Percentiles rank a stretch among this genome's conserved stretches.
phyloP scores from a whole-genome alignment of 441 rosid species.

The Isatis lusitanica region DNA sequence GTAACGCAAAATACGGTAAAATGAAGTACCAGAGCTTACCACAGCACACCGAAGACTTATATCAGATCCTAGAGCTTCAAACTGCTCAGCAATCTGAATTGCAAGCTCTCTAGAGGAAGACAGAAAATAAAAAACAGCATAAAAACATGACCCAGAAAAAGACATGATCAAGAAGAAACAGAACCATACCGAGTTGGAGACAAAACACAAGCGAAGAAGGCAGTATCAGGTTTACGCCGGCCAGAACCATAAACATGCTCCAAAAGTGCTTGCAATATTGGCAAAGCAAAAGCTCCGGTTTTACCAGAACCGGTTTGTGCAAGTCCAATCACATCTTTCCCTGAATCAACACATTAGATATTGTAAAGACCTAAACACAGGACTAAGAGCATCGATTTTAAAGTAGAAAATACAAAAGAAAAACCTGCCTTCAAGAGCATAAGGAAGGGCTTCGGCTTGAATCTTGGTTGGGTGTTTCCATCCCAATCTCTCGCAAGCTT shows the following conservation, averaged over 20 bases:
- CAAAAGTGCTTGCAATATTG: slow-evolving; percentile 79
- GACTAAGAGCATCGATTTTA: background rate
- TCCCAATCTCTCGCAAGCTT: slow-evolving; percentile 75
- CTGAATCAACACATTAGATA: slow-evolving; percentile 37
- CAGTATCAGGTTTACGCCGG: slow-evolving; percentile 57
- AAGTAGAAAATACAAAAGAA: background rate
- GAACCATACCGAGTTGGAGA: slow-evolving; percentile 78
- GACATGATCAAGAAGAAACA: background rate
- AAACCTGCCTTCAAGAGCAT: slow-evolving; percentile 68
- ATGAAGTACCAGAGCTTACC: slow-evolving; percentile 47
- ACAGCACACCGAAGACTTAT: slow-evolving; percentile 78
- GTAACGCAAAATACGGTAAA: too few relatives aligned
- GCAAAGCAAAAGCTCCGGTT: slow-evolving; percentile 95
- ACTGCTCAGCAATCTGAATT: slow-evolving; percentile 93
- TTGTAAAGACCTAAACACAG: background rate
- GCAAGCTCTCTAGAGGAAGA: slow-evolving; percentile 75
- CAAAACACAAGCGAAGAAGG: slow-evolving; percentile 86
- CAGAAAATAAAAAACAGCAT: background rate
- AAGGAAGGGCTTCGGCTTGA: slow-evolving; percentile 84
- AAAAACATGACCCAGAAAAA: background rate
- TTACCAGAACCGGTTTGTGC: slow-evolving; percentile 98
- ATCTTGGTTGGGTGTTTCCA: slow-evolving; percentile 81
- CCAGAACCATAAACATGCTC: slow-evolving; percentile 52
- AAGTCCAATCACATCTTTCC: slow-evolving; percentile 91
- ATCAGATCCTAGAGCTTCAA: slow-evolving; percentile 83